phyloP scores from a whole-genome alignment of 495 filamentous ascomycete species.

The Lepraria neglecta region DNA sequence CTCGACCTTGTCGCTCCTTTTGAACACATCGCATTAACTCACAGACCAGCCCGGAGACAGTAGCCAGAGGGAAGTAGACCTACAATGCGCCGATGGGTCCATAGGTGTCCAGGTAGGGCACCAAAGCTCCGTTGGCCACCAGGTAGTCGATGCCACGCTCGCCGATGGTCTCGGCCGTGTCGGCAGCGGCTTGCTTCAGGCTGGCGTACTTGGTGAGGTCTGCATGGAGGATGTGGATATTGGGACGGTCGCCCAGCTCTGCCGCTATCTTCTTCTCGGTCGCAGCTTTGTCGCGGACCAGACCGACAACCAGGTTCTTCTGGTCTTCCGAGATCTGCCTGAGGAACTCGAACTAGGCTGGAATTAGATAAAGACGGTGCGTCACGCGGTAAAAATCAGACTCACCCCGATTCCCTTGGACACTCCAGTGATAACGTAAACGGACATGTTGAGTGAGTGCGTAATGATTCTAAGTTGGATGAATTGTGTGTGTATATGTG shows the following conservation, averaged over 20 bases:
- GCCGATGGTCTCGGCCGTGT: constrained; percentile 30
- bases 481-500: neutral
- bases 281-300: constrained; percentile 39
- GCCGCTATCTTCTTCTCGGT: constrained; percentile 29
- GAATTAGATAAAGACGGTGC: constrained; percentile 2
- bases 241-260: constrained; percentile 32
- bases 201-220: constrained; percentile 38
- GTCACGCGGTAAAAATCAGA: neutral
- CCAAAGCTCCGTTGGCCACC: constrained; percentile 32
- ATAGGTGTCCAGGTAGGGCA: constrained; percentile 29
- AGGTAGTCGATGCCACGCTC: constrained; percentile 35
- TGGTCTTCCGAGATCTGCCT: constrained; percentile 35
- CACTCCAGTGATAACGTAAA: constrained; percentile 5
- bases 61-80: constrained; percentile 18
- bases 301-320: constrained; percentile 37
- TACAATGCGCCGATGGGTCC: constrained; percentile 32
- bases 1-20: constrained; percentile 2
- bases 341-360: constrained; percentile 38
- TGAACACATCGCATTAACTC: neutral
- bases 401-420: constrained; percentile 13
- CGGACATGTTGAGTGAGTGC: neutral
- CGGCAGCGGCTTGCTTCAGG: constrained; percentile 30
- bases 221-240: constrained; percentile 44
- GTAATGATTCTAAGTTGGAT: neutral
- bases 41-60: too few species aligned